These are phyloP conservation scores for Agrocybe pediades DNA, from an alignment of 768 basidiomycete species.

Conservation along the genomic window DNA sequence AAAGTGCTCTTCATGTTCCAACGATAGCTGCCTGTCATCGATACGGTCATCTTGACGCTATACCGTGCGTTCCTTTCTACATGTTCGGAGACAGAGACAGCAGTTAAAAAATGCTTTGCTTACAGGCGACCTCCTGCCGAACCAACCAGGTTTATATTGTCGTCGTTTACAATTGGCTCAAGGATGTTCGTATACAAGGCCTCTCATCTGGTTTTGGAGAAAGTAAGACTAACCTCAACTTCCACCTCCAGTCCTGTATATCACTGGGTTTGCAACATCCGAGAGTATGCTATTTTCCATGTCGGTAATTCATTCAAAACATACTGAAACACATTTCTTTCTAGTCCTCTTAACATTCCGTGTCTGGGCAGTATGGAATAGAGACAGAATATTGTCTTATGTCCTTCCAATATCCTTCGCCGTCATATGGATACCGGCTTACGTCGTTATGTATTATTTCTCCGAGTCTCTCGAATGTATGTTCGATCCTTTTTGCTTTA, in stretches of 20 bases:
- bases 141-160: background rate
- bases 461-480: conserved; percentile 4
- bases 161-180: background rate
- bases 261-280: conserved; percentile 10
- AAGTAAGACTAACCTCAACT: background rate
- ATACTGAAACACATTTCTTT: background rate
- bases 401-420: conserved; percentile 1
- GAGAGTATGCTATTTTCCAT: conserved; percentile 1
- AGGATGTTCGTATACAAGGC: conserved; percentile 6
- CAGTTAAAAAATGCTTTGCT: background rate
- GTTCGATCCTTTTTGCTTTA: background rate
- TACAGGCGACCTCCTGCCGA: conserved; percentile 7
- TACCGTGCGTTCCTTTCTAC: conserved; percentile 8
- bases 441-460: conserved; percentile 8
- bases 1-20: conserved; percentile 15
- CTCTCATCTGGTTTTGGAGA: background rate
- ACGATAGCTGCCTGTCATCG: conserved; percentile 13
- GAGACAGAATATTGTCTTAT: background rate
- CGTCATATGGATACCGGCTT: background rate
- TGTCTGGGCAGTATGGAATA: conserved; percentile 13
- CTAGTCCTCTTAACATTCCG: conserved; percentile 12
- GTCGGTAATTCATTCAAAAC: background rate
- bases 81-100: background rate
- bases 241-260: conserved; percentile 7
- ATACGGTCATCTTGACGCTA: conserved; percentile 9